Base-by-base conservation (phyloP, 1,139 yeast species). In the Kodamaea derodonti region DNA sequence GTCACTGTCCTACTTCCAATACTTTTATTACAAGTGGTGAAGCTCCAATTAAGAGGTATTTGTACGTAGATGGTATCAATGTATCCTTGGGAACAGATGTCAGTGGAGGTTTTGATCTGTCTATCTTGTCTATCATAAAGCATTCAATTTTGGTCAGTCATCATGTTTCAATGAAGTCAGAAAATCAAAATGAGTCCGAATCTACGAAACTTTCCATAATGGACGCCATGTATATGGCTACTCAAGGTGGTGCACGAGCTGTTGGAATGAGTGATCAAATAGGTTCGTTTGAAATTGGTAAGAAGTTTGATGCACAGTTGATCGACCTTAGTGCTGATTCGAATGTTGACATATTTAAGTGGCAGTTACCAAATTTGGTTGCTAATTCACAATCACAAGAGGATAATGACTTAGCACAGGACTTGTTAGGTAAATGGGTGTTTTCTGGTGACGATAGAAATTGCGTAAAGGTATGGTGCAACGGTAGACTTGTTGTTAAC, bases 1-100 rank as follows among this genome's bases (percentile, higher is more conserved):
- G 95, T 6, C 98, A 92, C 60, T 92, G 98, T 58, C 98, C 98
- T 4, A 78, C 90, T 11, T 84, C 95, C 24, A 92, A 92, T 54
- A 80, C 95, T 1, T 80, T 95, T 18, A 73, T 92, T 39, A 80
- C 95, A 1, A 83, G 95, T 15, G 98, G 98, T 10, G 94, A 87
- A 56, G 94, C 96, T 4, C 85, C 92, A 14, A 76, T 92, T 6
- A 57, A 53, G 37, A 71, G 84, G 46, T 76, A 82, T 67, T 62
- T 86, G 33, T 65, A 88, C 38, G 69, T 81, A 33, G 71, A 74
- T 35, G 77, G 75, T 9, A 72, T 90, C 44, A 84, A 86, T 41
- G 92, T 90, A 14, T 76, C 94, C 7, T 69, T 92, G 34, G 98
- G 98, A 1, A 84, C 96, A 1, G 98, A 92, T 54, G 77, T 90